Evolutionary conservation across 129 eudicot genomes (phyloP), one percentile per base, ranked within the genome.

Genomic region (Calendula officinalis): DNA sequence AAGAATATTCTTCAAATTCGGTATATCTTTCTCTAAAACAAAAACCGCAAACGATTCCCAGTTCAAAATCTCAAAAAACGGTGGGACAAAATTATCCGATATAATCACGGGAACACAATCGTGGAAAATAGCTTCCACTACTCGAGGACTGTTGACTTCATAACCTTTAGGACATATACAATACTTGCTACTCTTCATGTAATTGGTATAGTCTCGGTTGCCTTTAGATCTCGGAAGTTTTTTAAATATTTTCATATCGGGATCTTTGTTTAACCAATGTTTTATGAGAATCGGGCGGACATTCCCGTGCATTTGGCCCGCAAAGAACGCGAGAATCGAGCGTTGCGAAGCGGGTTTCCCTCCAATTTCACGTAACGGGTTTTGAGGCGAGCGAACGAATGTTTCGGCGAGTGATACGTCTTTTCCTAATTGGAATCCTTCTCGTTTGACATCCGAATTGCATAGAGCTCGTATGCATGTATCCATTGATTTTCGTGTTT

Each of bases 351-450:
- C 69, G 51, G 71, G 77, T 38, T 71, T 73, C 40, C 97, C 97
- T 42, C 97, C 97, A 3, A 76, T 36, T 13, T 78, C 75, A 48
- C 69, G 70, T 49, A 79, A 61, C 10, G 81, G 90, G 37, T 76
- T 70, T 53, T 67, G 54, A 35, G 82, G 56, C 3, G 80, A 63
- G 3, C 73, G 85, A 14, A 91, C 77, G 3, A 47, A 55, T 53
- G 97, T 91, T 72, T 86, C 95, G 0, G 95, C 88, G 15, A 91
- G 97, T 51, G 97, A 81, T 5, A 84, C 83, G 39, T 90, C 97
- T 62, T 86, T 91, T 43, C 97, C 95, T 15, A 91, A 72, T 45
- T 76, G 51, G 72, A 91, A 87, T 9, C 87, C 88, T 84, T 74
- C 94, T n/a, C 9, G 49, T 66, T 77, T 75, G 7, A 82, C 71